Conservation (phyloP, 1,284 basidiomycete genomes). For the Trametes sp. region DNA sequence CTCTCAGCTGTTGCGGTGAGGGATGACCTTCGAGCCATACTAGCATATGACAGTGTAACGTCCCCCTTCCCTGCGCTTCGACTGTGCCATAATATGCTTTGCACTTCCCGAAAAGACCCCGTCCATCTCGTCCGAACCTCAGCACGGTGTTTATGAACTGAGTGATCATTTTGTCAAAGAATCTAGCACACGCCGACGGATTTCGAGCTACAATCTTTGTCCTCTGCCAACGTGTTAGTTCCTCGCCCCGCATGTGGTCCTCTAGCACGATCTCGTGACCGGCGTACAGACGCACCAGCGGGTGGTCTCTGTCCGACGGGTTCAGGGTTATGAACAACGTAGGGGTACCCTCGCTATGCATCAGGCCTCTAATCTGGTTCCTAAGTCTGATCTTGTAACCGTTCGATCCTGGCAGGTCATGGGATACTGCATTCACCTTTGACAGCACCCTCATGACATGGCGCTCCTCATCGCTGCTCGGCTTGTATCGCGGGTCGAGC, state of each 20-base stretch:
- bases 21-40: constrained; percentile 26
- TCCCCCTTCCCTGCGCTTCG: constrained; percentile 26
- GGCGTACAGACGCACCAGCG: not conserved
- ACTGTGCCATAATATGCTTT: constrained; percentile 29
- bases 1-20: constrained; percentile 15
- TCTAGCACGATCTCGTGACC: not conserved
- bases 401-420: not conserved
- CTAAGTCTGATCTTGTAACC: constrained; percentile 1
- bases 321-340: constrained; percentile 9
- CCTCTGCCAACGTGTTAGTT: not conserved
- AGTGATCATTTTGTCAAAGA: constrained; percentile 19
- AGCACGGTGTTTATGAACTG: constrained; percentile 14
- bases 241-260: not conserved
- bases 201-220: not conserved
- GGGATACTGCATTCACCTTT: not conserved
- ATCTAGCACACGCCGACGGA: constrained; percentile 4
- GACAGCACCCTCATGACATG: not conserved
- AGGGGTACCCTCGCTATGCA: not conserved
- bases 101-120: constrained; percentile 24
- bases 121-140: not conserved
- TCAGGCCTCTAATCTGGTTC: not conserved
- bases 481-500: not conserved
- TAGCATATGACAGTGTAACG: constrained; percentile 32
- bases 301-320: constrained; percentile 5
- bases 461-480: not conserved